Base-by-base conservation (phyloP, 768 basidiomycete genomes). In the Kwoniella sp. region DNA sequence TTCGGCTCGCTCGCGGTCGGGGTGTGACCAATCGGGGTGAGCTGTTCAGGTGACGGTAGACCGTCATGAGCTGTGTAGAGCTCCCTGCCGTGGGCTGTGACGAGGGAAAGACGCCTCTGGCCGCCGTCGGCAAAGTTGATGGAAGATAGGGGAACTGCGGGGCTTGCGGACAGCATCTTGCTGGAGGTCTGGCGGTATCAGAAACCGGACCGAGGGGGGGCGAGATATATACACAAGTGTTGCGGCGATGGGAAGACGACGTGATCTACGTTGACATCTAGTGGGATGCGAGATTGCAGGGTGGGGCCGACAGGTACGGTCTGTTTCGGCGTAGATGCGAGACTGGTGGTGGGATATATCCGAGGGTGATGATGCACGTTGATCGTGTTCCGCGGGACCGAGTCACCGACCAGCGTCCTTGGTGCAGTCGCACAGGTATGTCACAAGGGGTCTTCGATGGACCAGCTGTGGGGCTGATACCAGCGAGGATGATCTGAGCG, bases 161-260 rank as follows among this genome's bases (percentile, higher is more conserved):
- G 69, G 28, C 49, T 56, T 15, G 72, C 63, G 20, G 67, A 70
- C 19, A 73, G 59, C 72, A 73, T 73, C 7, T 37, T 42, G 38
- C 29, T 43, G 25, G 23, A n/a, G n/a, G n/a, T n/a, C n/a, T 5
- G 22, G 25, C 25, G 41, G 8, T 39, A 15, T 39, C 14, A 10
- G 15, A 22, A 22, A 10, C 37, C 37, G 37, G 17, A 27, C n/a
- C 28, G 8, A 32, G 25, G 43, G 5, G 6, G 43, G 28, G 17
- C 32, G 5, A 20, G 25, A 17, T 27, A 44, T 44, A 5, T 26
- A 42, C 41, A 42, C 26, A 44, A 20, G 28, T 44, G 11, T 9
- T 8, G 11, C 10, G 11, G 9, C 38, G 38, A 9, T 11, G 20
- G 11, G 38, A 19, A 39, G 9, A 39, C 11, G 38, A 20, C 20